Base-by-base conservation (phyloP, 1,284 basidiomycete species). In the Pisolithus thermaeus region DNA sequence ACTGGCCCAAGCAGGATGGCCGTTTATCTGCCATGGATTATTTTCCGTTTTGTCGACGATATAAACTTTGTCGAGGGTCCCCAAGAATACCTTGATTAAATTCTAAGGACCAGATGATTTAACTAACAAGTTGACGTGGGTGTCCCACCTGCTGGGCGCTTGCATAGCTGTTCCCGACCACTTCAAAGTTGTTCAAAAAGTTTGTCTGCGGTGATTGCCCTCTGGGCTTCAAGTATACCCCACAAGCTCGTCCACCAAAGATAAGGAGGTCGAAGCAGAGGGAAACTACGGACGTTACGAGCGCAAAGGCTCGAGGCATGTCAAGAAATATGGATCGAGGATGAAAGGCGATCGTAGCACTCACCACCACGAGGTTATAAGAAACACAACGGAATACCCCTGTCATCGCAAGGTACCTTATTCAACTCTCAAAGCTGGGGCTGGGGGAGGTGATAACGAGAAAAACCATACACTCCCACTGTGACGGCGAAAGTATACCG, bases 31-130 rank as follows among this genome's bases (percentile, higher is more conserved):
- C 0, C 79, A 68, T 0, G 80, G 76, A 64, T 87, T 86, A 53
- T 78, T 75, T 65, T 86, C 83, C 1, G 79, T 77, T 66, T 86
- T 87, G 71, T 87, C 84, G 16, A 87, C 64, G 56, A 87, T 73
- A 59, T 77, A 79, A 14, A 80, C 75, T 55, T 75, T 83, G 60
- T 82, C 73, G 16, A 63, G 58, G 1, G 78, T 82, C 36, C 81
- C 83, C 42, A 85, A 67, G 61, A 84, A 85, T 53, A 81, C 57
- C 80, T 83, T 5, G 37, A 30, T 51, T 9, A 49, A n/a, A 39
- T 14, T 22, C 20, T 36, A 44, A 23, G 35, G 7, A 5, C 49
- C 12, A 52, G 22, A 40, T 52, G 14, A 47, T 32, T 30, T 7
- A 27, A 52, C 36, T 14, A 50, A 43, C 37, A 46, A 16, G 35